Conservation (phyloP, 2,329 filamentous ascomycete species). For the Zarea fungicola region DNA sequence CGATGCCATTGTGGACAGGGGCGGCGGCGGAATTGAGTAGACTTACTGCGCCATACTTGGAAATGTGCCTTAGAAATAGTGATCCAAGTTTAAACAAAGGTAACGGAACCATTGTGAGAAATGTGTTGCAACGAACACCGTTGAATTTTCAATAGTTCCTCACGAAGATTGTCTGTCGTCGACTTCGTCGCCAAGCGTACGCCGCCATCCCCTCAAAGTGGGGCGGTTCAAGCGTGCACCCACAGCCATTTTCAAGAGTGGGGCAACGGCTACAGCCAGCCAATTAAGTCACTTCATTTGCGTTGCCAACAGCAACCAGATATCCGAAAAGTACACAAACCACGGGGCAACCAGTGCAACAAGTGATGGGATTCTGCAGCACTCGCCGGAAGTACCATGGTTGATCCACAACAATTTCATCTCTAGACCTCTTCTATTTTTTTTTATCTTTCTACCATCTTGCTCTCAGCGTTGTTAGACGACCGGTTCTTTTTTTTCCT, state of each 20-base stretch:
- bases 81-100: constrained; percentile 63
- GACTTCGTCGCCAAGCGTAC: not conserved
- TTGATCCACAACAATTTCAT: constrained; percentile 8
- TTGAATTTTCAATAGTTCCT: not conserved
- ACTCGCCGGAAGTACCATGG: not conserved
- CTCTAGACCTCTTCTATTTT: constrained; percentile 12
- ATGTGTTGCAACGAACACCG: not conserved
- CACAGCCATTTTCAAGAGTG: not conserved
- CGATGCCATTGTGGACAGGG: too few species aligned
- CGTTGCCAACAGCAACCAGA: constrained; percentile 30
- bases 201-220: constrained; percentile 9
- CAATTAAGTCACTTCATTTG: not conserved
- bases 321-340: constrained; percentile 31
- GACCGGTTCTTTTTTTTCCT: not conserved
- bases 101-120: constrained; percentile 52
- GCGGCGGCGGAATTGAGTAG: not conserved
- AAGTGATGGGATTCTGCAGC: not conserved
- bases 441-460: constrained; percentile 8
- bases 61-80: constrained; percentile 60
- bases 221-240: constrained; percentile 3
- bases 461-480: constrained; percentile 9
- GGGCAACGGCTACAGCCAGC: not conserved
- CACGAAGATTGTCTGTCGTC: not conserved
- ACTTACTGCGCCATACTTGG: constrained; percentile 64
- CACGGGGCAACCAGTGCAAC: constrained; percentile 15